Evolutionary conservation across 139 green algal genomes (phyloP), one percentile per base, ranked within the genome.

Genomic region (Pseudopediastrum boryanum): DNA sequence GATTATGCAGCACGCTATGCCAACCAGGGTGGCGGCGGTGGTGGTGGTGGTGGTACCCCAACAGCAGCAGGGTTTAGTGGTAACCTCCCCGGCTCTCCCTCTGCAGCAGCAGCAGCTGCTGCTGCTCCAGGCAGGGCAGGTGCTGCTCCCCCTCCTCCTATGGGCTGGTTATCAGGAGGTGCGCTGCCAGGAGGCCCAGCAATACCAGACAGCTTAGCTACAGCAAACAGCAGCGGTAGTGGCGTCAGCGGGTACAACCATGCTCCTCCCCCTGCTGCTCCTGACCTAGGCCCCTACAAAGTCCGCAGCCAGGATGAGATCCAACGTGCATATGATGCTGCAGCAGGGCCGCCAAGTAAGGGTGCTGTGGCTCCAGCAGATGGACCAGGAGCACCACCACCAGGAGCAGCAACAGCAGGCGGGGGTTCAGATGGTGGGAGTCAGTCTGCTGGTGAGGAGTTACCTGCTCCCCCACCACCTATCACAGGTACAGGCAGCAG

Each of bases 281-380:
- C 19, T 58, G 48, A 58, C 19, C 48, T 58, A 19, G 21, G 1
- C 6, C 46, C 61, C 68, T 83, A 71, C 52, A 36, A 43, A 29
- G 38, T 59, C 8, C 83, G 73, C 27, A 75, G 38, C 38, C 63
- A 66, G 3, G 79, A 77, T 44, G 84, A 85, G 16, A 84, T 91
- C n/a, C 80, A 87, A 75, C 41, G 77, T 2, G 80, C 80, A 0
- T 93, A 93, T 79, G 89, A 93, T 46, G 83, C 85, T 2, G 87
- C 85, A 6, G 71, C 71, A 8, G 89, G 89, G 4, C 87, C 87
- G 8, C 89, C 89, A 39, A 35, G 67, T 39, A 93, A 93, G 71
- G 62, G 64, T 2, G 65, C 59, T 8, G 19, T 65, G 1, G 50
- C 35, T 0, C 21, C 59, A 1, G 8, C 77, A 2, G 42, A 66